A percentile compares a stretch with the other conserved stretches of the same genome.
Evolutionary conservation across 208 protist genomes (phyloP).

Genomic region (Eutreptiella sp.): DNA sequence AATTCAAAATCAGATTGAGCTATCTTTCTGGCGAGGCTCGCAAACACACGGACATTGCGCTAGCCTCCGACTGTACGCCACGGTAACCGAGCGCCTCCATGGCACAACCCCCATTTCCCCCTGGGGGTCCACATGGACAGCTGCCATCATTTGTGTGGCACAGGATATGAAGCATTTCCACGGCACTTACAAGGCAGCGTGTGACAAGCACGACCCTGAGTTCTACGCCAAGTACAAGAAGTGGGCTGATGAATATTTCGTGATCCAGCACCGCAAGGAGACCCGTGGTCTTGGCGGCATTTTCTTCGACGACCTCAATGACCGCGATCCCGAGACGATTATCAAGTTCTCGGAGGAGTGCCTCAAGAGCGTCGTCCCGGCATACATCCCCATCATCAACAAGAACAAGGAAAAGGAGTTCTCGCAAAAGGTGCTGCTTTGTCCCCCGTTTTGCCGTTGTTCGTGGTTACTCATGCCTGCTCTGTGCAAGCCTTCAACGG

Average conservation of each 20-base stretch:
- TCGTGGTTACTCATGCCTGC: not conserved
- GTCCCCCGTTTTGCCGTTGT: not conserved
- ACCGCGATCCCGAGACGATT: slow-evolving; percentile 40
- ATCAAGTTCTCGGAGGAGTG: slow-evolving; percentile 53
- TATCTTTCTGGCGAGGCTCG: too few species aligned
- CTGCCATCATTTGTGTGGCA: not conserved
- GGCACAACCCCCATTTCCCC: not conserved
- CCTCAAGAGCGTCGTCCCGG: slow-evolving; percentile 44
- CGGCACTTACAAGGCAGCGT: slow-evolving; percentile 38
- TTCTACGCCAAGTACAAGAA: slow-evolving; percentile 61
- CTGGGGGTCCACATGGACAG: not conserved
- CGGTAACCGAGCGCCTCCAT: too few species aligned
- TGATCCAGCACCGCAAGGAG: slow-evolving; percentile 58
- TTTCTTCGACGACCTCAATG: slow-evolving; percentile 69
- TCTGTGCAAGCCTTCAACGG: too few species aligned
- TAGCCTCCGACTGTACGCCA: too few species aligned
- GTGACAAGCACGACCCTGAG: slow-evolving; percentile 44
- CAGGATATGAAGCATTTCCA: slow-evolving; percentile 61
- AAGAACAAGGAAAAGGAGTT: slow-evolving; percentile 40
- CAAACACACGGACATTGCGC: too few species aligned
- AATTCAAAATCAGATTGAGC: too few species aligned
- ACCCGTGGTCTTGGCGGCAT: slow-evolving; percentile 66
- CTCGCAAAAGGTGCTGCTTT: slow-evolving; percentile 28
- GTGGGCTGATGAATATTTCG: slow-evolving; percentile 75
- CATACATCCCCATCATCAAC: slow-evolving; percentile 62